These are phyloP conservation scores for Sugiyamaella xylanicola DNA, from an alignment of 1,139 yeast genomes.

Conservation along the genomic window DNA sequence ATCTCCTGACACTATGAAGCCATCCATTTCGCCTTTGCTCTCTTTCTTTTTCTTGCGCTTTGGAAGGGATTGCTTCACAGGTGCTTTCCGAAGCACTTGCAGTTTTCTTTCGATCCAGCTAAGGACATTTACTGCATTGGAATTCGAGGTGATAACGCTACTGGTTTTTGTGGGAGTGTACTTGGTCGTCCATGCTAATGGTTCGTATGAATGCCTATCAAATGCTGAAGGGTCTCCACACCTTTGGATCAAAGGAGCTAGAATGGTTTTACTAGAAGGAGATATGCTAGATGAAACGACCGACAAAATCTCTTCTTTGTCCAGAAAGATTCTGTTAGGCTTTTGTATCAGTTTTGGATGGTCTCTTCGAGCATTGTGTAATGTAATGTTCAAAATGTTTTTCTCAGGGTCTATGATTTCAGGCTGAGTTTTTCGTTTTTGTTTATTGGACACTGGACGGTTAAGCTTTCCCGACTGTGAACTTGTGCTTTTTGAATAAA, in stretches of 20 bases:
- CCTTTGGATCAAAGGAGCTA: conserved; percentile 19
- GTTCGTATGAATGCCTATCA: conserved; percentile 36
- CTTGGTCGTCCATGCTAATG: conserved; percentile 35
- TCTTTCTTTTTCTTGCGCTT: conserved; percentile 32
- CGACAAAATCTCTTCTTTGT: conserved; percentile 20
- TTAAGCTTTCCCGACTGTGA: too few relatives aligned
- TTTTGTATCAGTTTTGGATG: conserved; percentile 8
- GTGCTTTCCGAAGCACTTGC: conserved; percentile 24
- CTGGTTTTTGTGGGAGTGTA: conserved; percentile 32
- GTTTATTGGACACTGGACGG: not conserved
- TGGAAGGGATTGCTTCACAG: conserved; percentile 22
- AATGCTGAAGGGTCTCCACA: conserved; percentile 31
- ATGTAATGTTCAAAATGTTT: not conserved
- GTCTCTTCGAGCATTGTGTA: not conserved
- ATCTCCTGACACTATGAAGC: conserved; percentile 47
- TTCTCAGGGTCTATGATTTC: conserved; percentile 4
- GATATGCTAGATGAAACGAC: conserved; percentile 21
- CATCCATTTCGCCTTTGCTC: conserved; percentile 42
- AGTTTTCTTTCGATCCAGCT: conserved; percentile 30
- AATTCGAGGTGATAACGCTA: conserved; percentile 26
- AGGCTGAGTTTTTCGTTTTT: conserved; percentile 14
- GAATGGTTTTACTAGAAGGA: conserved; percentile 14
- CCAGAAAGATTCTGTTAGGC: conserved; percentile 25
- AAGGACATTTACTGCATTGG: conserved; percentile 24
- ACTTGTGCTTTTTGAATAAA: not conserved